Conservation (phyloP, 495 filamentous ascomycete genomes). For the Penicillium steckii region DNA sequence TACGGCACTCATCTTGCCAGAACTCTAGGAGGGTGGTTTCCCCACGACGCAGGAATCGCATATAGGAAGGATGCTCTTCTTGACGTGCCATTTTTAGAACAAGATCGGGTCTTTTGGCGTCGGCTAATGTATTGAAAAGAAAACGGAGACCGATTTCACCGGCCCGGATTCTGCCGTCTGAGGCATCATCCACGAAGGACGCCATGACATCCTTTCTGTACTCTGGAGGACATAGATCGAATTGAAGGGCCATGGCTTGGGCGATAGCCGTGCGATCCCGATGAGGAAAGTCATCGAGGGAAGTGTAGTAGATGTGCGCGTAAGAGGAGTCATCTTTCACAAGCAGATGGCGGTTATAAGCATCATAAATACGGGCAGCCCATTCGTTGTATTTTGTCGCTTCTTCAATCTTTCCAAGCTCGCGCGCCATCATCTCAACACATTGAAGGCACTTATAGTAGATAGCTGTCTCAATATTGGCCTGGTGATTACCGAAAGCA, state of each 20-base stretch:
- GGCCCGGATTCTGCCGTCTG: constrained; percentile 21
- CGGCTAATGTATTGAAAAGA: constrained; percentile 26
- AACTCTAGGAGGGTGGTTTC: constrained; percentile 30
- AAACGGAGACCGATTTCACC: constrained; percentile 29
- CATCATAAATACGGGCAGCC: constrained; percentile 19
- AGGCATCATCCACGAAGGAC: constrained; percentile 22
- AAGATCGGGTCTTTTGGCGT: constrained; percentile 24
- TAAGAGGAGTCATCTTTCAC: constrained; percentile 16
- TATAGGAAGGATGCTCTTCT: constrained; percentile 31
- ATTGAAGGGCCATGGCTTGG: constrained; percentile 29
- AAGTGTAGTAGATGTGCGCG: constrained; percentile 25
- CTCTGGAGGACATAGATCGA: constrained; percentile 17
- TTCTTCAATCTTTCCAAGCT: constrained; percentile 21
- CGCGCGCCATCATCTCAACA: constrained; percentile 26
- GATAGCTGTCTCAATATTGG: constrained; percentile 31
- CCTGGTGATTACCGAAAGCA: constrained; percentile 31
- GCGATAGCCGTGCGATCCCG: constrained; percentile 23
- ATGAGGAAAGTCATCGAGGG: constrained; percentile 20
- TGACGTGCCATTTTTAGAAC: constrained; percentile 29
- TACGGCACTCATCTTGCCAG: constrained; percentile 30
- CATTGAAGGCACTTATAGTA: constrained; percentile 29
- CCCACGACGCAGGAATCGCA: constrained; percentile 29
- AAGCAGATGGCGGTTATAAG: constrained; percentile 27
- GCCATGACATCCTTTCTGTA: constrained; percentile 22
- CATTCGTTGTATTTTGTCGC: constrained; percentile 16